Evolutionary conservation across 2,329 filamentous ascomycete species (phyloP).

Genomic region (Tolypocladium album): DNA sequence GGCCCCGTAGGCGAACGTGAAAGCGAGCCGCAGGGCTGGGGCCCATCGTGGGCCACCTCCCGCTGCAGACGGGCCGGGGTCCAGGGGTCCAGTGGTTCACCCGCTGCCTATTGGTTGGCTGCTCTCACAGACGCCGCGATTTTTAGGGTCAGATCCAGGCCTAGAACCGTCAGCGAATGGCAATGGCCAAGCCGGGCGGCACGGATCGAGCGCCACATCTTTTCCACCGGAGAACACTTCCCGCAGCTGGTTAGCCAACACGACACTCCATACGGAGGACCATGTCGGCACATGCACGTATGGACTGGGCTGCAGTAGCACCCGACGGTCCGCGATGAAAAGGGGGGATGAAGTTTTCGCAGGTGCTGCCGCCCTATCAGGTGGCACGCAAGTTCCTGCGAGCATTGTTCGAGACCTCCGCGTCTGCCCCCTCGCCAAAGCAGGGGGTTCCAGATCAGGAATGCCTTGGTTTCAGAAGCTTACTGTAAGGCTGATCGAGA

Average conservation of each 20-base stretch:
- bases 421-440: too few species aligned
- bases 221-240: neutral
- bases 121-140: neutral
- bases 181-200: neutral
- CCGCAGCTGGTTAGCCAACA: neutral
- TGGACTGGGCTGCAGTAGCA: neutral
- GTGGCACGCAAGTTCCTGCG: too few species aligned
- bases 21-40: neutral
- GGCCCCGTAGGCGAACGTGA: neutral
- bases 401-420: too few species aligned
- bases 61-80: neutral
- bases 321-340: neutral
- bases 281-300: too few species aligned
- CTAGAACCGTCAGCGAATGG: neutral
- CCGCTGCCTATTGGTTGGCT: neutral
- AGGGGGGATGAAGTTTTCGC: neutral
- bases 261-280: too few species aligned
- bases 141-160: neutral
- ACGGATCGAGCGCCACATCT: neutral
- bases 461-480: too few species aligned
- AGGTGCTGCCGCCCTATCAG: neutral
- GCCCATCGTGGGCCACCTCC: neutral
- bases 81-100: neutral
- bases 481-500: too few species aligned
- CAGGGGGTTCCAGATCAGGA: too few species aligned